phyloP scores from a whole-genome alignment of 1,139 yeast genomes.

The Saccharomyces pastorianus region DNA sequence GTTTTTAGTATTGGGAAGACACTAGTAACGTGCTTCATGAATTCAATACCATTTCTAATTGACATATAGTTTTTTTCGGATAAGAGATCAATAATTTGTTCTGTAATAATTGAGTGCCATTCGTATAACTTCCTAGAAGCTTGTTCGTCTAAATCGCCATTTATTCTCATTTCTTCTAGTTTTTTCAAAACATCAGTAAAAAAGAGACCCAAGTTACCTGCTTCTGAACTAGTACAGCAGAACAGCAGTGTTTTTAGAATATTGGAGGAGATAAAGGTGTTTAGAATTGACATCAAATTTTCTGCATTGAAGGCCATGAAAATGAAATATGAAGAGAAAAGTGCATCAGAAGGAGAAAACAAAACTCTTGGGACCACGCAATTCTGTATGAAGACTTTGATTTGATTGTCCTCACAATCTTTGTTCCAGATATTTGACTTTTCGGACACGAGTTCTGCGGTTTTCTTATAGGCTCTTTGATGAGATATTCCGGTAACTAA shows the following conservation, averaged over 20 bases:
- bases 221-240: constrained; percentile 67
- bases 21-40: constrained; percentile 58
- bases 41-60: constrained; percentile 71
- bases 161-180: constrained; percentile 31
- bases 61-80: constrained; percentile 62
- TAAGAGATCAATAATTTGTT: constrained; percentile 43
- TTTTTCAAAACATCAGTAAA: constrained; percentile 47
- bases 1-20: constrained; percentile 63
- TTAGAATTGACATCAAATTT: constrained; percentile 38
- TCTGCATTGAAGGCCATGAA: constrained; percentile 41
- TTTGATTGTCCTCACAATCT: constrained; percentile 15
- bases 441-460: constrained; percentile 24
- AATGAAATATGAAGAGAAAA: constrained; percentile 57
- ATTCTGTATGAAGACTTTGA: constrained; percentile 43
- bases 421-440: constrained; percentile 29
- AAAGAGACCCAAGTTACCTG: constrained; percentile 78
- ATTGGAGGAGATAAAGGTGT: constrained; percentile 43
- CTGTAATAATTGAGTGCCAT: constrained; percentile 45
- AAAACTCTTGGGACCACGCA: constrained; percentile 72
- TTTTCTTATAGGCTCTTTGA: constrained; percentile 29
- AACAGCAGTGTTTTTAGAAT: constrained; percentile 54
- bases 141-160: constrained; percentile 27
- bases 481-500: constrained; percentile 30
- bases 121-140: constrained; percentile 41
- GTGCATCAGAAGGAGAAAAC: constrained; percentile 81